Evolutionary conservation across 441 rosid species (phyloP).

Genomic region (Adansonia grandidieri): DNA sequence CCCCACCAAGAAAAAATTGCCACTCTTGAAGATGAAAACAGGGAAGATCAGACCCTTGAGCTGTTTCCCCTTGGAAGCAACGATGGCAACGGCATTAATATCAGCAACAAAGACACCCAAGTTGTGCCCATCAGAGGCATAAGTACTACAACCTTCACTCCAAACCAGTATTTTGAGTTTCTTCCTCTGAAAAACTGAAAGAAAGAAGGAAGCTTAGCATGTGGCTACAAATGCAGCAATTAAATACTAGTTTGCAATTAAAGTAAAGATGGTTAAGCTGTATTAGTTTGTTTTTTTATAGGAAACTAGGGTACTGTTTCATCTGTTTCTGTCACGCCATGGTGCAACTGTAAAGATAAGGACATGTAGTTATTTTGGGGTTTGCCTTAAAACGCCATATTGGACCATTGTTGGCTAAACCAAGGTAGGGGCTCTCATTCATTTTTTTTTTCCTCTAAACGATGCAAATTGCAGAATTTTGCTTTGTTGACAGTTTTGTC

Average conservation of each 20-base stretch:
- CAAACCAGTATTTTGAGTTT: constrained; percentile 60
- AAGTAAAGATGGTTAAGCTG: constrained; percentile 30
- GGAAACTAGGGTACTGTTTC: constrained; percentile 44
- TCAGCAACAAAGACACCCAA: constrained; percentile 30
- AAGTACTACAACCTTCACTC: constrained; percentile 37
- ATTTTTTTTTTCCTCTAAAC: constrained; percentile 25
- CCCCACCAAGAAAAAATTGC: constrained; percentile 23
- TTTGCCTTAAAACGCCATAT: constrained; percentile 43
- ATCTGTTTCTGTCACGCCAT: constrained; percentile 37
- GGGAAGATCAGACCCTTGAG: constrained; percentile 52
- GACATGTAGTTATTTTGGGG: constrained; percentile 38
- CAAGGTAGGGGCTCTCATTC: constrained; percentile 22
- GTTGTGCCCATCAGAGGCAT: constrained; percentile 36
- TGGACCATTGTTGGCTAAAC: constrained; percentile 51
- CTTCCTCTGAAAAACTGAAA: constrained; percentile 62
- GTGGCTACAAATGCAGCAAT: constrained; percentile 49
- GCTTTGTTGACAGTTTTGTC: constrained; percentile 40
- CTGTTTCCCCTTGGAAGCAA: constrained; percentile 56
- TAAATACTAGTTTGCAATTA: constrained; percentile 35
- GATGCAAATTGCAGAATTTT: constrained; percentile 17
- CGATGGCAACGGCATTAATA: constrained; percentile 24
- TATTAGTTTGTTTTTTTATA: constrained; percentile 48
- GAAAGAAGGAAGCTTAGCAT: constrained; percentile 36
- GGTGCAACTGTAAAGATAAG: constrained; percentile 39
- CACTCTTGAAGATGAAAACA: constrained; percentile 36